These are phyloP conservation scores for Penicillium sp. DNA, from an alignment of 2,329 filamentous ascomycete species.

Conservation along the genomic window DNA sequence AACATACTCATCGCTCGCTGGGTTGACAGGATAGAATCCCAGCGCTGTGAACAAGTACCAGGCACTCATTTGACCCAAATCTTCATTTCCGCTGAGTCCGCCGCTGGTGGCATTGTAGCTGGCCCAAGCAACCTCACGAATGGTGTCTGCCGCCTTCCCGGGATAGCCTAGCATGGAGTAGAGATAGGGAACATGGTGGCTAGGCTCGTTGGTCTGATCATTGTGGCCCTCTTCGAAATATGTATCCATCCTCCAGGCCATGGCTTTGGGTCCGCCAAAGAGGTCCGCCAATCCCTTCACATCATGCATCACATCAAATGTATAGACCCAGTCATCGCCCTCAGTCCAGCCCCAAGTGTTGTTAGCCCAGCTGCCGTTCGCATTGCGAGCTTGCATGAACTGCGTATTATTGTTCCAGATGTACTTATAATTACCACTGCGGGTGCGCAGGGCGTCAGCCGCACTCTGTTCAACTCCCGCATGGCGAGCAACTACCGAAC, in stretches of 20 bases:
- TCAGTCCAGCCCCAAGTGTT: slow-evolving; percentile 54
- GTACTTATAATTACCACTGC: slow-evolving; percentile 48
- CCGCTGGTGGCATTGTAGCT: slow-evolving; percentile 54
- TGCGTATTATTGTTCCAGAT: slow-evolving; percentile 50
- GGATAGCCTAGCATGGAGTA: slow-evolving; percentile 51
- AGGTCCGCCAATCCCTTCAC: slow-evolving; percentile 46
- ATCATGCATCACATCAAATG: slow-evolving; percentile 56
- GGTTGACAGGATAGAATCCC: slow-evolving; percentile 54
- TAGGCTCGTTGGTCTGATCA: slow-evolving; percentile 55
- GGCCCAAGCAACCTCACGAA: slow-evolving; percentile 43
- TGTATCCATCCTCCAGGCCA: slow-evolving; percentile 50
- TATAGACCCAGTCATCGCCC: slow-evolving; percentile 57
- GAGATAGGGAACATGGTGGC: slow-evolving; percentile 54
- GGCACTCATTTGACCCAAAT: slow-evolving; percentile 56
- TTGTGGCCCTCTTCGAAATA: slow-evolving; percentile 54
- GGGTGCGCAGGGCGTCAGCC: slow-evolving; percentile 36
- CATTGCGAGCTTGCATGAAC: slow-evolving; percentile 55
- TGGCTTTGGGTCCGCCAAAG: slow-evolving; percentile 42
- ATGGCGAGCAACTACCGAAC: slow-evolving; percentile 45
- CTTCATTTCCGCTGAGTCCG: slow-evolving; percentile 54
- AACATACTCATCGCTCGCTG: slow-evolving; percentile 52
- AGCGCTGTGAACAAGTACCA: slow-evolving; percentile 55
- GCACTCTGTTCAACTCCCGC: slow-evolving; percentile 41
- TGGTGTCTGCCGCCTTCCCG: slow-evolving; percentile 41
- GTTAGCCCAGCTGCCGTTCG: slow-evolving; percentile 52